Base-by-base conservation (phyloP, 2,329 filamentous ascomycete genomes). In the Fusarium kyushuense region DNA sequence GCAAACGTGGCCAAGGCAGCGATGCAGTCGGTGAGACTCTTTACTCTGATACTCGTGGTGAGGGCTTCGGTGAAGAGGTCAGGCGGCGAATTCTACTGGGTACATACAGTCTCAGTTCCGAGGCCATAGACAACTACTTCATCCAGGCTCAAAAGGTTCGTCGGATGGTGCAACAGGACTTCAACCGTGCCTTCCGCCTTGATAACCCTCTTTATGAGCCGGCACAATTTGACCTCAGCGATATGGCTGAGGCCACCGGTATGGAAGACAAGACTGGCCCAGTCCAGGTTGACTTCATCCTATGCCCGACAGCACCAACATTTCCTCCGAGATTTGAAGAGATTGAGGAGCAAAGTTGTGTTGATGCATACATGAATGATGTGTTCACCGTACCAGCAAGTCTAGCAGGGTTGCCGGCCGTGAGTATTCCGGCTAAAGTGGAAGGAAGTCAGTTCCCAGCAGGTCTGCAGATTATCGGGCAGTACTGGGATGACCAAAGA, bases 331-430 rank as follows among this genome's bases (percentile, higher is more conserved):
- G 78, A 9, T 76, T 96, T 9, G 81, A 84, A 5, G 84, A 89
- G 8, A 76, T 96, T 33, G 72, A 81, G 63, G 73, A 78, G 12
- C 83, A 88, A 77, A 84, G 80, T 45, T 82, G 85, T 12, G 80
- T 97, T n/a, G 89, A 95, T 72, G 87, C 87, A 2, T 98, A 97
- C 76, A 92, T 92, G 83, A 97, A 96, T 74, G 96, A 99, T 79
- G 91, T 98, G 2, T 95, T 98, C 73, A 98, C 96, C 0, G 95
- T 99, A 2, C 96, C 96, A 2, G 94, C 95, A 3, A 97, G 94
- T 79, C 82, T 99, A 69, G 96, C 95, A 1, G 96, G 96, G 0
- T 81, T 99, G 56, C 96, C 96, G 5, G 92, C 94, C 13, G 87
- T 97, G 51, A 97, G 92, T 70, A 84, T 99, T 13, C 95, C 96